Evolutionary conservation across 148 eudicot genomes (phyloP).

Genomic region (Silene conica): DNA sequence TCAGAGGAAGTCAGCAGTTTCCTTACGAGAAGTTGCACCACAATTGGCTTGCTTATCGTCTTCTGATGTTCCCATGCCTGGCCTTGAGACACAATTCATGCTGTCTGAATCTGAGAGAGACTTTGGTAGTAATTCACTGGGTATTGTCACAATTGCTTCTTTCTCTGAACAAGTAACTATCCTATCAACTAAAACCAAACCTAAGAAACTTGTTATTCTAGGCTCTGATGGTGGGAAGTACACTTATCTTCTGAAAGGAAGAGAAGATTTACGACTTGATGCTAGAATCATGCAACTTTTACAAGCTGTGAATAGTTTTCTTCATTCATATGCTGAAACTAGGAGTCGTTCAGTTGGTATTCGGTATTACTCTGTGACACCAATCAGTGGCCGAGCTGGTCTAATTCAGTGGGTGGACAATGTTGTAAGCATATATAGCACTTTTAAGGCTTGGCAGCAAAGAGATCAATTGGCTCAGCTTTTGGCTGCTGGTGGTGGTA

Average conservation of each 20-base stretch:
- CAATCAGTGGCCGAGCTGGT: conserved; percentile 97
- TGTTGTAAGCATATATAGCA: conserved; percentile 82
- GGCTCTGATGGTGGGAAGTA: conserved; percentile 95
- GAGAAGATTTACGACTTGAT: conserved; percentile 99
- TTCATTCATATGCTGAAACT: conserved; percentile 64
- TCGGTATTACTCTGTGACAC: conserved; percentile 95
- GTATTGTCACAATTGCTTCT: conserved; percentile 82
- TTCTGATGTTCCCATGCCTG: conserved; percentile 98
- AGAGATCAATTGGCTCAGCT: conserved; percentile 66
- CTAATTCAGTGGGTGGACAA: conserved; percentile 98
- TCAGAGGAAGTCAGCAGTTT: conserved; percentile 81
- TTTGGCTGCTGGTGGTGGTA: conserved; percentile 50
- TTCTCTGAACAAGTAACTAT: conserved; percentile 73
- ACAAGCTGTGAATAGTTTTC: conserved; percentile 76
- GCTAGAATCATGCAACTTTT: conserved; percentile 98
- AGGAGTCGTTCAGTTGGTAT: conserved; percentile 50
- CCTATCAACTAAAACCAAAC: conserved; percentile 93
- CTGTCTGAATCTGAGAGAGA: conserved; percentile 54
- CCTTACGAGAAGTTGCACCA: conserved; percentile 85
- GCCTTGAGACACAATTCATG: conserved; percentile 78
- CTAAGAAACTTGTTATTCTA: conserved; percentile 80
- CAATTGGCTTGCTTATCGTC: conserved; percentile 71
- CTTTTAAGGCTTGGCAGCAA: conserved; percentile 91
- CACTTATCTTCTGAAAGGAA: conserved; percentile 90
- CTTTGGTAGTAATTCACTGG: conserved; percentile 39